These are phyloP conservation scores for Hypoxylon lienhwacheense DNA, from an alignment of 495 filamentous ascomycete genomes.

Conservation along the genomic window DNA sequence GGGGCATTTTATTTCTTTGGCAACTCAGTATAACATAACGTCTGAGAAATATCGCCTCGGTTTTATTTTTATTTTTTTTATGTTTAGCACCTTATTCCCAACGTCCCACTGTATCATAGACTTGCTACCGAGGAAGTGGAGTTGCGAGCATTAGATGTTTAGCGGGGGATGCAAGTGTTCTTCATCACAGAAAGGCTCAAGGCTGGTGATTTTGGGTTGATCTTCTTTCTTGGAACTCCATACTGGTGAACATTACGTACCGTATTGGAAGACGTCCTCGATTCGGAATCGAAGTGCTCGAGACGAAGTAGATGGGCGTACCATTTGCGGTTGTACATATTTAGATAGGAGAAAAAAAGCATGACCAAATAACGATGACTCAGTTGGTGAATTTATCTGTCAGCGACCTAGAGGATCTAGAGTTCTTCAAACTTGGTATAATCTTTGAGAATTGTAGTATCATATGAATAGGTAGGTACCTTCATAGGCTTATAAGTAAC, in stretches of 20 bases:
- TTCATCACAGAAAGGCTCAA: conserved; percentile 12
- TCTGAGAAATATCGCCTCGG: too few species aligned
- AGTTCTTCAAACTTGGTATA: too few species aligned
- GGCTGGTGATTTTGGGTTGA: conserved; percentile 20
- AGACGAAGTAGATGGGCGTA: conserved; percentile 35
- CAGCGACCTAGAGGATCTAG: too few species aligned
- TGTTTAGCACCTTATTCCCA: conserved; percentile 23
- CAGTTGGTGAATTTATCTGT: too few species aligned
- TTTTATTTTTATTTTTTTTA: conserved; percentile 17
- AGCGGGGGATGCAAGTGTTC: conserved; percentile 8
- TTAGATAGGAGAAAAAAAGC: conserved; percentile 32
- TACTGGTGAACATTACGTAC: conserved; percentile 24
- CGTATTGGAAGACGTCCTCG: conserved; percentile 33
- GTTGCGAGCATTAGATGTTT: conserved; percentile 40
- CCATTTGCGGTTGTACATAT: conserved; percentile 41
- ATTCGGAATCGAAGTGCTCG: conserved; percentile 45
- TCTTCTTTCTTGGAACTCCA: conserved; percentile 16
- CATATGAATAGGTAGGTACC: too few species aligned
- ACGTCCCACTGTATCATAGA: conserved; percentile 40
- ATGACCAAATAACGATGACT: conserved; percentile 8
- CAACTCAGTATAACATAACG: conserved; percentile 26
- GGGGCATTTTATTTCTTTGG: conserved; percentile 18
- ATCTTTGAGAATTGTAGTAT: too few species aligned
- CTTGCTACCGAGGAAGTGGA: conserved; percentile 32
- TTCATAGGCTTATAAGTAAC: too few species aligned